phyloP scores from a whole-genome alignment of 768 basidiomycete genomes.

The Exidia glandulosa region DNA sequence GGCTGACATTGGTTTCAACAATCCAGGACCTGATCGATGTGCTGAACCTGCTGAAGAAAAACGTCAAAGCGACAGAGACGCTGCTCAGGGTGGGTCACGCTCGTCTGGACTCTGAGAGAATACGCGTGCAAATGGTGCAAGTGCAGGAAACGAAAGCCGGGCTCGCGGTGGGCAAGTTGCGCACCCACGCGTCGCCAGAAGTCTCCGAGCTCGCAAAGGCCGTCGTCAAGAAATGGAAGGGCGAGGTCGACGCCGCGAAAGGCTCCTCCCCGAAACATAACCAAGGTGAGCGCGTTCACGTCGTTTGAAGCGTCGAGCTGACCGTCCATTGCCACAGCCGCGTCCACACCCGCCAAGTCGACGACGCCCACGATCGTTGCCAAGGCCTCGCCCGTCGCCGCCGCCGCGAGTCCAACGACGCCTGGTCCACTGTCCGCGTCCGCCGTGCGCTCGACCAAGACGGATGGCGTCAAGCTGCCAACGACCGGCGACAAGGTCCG shows the following conservation, averaged over 20 bases:
- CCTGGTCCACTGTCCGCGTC: constrained; percentile 25
- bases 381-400: constrained; percentile 12
- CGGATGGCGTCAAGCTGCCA: constrained; percentile 52
- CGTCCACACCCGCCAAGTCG: neutral
- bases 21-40: constrained; percentile 5
- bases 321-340: neutral
- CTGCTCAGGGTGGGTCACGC: constrained; percentile 11
- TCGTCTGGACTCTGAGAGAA: neutral
- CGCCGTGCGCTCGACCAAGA: constrained; percentile 45
- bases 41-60: constrained; percentile 8
- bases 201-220: constrained; percentile 81
- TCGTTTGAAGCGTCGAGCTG: neutral
- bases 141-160: constrained; percentile 83
- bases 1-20: neutral
- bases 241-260: constrained; percentile 55
- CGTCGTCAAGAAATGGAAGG: constrained; percentile 87
- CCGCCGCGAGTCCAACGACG: constrained; percentile 10
- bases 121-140: neutral
- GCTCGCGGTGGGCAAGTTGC: constrained; percentile 83
- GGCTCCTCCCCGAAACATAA: constrained; percentile 3
- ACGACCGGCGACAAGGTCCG: constrained; percentile 61
- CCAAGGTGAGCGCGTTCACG: constrained; percentile 23
- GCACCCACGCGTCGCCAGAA: constrained; percentile 57
- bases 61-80: constrained; percentile 12
- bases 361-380: constrained; percentile 10